Evolutionary conservation across 768 basidiomycete species (phyloP).

Genomic region (Tulasnella sp.): DNA sequence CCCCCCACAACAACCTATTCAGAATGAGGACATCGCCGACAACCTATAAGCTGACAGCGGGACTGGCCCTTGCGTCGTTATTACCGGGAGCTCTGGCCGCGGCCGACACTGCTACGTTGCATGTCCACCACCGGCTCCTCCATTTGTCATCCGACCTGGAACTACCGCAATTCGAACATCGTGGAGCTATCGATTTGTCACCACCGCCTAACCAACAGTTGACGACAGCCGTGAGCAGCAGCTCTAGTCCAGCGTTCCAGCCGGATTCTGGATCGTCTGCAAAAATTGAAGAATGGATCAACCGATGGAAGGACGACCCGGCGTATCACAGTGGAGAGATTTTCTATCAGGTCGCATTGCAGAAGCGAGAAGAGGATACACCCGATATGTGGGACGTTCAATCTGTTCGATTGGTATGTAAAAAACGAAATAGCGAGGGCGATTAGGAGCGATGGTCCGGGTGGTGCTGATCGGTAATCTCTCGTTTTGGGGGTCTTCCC

Average conservation of each 20-base stretch:
- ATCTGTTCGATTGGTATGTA: constrained; percentile 57
- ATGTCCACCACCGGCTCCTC: not conserved
- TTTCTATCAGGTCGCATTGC: constrained; percentile 70
- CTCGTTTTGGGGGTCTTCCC: not conserved
- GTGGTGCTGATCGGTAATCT: not conserved
- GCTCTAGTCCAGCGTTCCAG: not conserved
- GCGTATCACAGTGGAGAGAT: not conserved
- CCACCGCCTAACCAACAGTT: not conserved
- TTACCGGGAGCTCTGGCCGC: not conserved
- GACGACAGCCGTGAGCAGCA: no score
- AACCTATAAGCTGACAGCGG: not conserved
- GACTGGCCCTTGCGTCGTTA: not conserved
- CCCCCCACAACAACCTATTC: not conserved
- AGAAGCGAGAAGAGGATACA: constrained; percentile 44
- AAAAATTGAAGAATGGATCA: constrained; percentile 17
- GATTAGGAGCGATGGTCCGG: not conserved
- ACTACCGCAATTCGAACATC: constrained; percentile 9
- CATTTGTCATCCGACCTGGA: constrained; percentile 6
- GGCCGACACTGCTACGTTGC: not conserved
- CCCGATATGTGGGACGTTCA: constrained; percentile 53
- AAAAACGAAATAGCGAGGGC: not conserved
- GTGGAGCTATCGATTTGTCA: not conserved
- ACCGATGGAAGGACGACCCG: not conserved
- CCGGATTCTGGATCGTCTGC: not conserved
- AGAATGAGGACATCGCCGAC: not conserved